Conservation (phyloP, 495 filamentous ascomycete genomes). For the Elaphomyces granulatus region DNA sequence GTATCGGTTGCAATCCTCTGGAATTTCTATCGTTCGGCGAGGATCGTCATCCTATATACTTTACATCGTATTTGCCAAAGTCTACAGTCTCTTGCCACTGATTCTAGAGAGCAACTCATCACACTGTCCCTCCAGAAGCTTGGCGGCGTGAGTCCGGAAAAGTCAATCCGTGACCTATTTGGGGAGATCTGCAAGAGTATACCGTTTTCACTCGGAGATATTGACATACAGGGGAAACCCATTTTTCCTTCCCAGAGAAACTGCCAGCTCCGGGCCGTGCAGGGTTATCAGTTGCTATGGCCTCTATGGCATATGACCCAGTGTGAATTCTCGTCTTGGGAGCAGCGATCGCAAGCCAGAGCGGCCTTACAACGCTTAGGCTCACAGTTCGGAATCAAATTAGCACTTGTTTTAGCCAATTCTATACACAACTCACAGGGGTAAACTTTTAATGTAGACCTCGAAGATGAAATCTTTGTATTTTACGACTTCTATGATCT, state of each 20-base stretch:
- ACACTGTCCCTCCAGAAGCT: too few species aligned
- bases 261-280: slow-evolving; percentile 18
- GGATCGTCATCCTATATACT: slow-evolving; percentile 26
- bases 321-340: slow-evolving; percentile 21
- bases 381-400: slow-evolving; percentile 23
- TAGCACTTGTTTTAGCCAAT: slow-evolving; percentile 26
- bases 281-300: slow-evolving; percentile 28
- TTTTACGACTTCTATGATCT: slow-evolving; percentile 43
- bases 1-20: slow-evolving; percentile 21
- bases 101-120: too few species aligned
- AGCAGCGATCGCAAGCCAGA: slow-evolving; percentile 19
- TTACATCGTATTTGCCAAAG: too few species aligned
- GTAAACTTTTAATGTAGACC: too few species aligned
- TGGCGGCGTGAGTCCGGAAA: too few species aligned
- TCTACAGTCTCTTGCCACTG: too few species aligned
- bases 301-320: slow-evolving; percentile 30
- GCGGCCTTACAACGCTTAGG: slow-evolving; percentile 18
- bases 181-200: slow-evolving; percentile 29
- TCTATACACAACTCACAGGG: too few species aligned
- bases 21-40: slow-evolving; percentile 28
- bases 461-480: slow-evolving; percentile 28
- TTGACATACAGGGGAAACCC: slow-evolving; percentile 24
- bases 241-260: slow-evolving; percentile 1
- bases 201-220: slow-evolving; percentile 24
- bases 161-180: slow-evolving; percentile 29